Evolutionary conservation across 257 asterid species (phyloP).

Genomic region (Eustoma russellianum): DNA sequence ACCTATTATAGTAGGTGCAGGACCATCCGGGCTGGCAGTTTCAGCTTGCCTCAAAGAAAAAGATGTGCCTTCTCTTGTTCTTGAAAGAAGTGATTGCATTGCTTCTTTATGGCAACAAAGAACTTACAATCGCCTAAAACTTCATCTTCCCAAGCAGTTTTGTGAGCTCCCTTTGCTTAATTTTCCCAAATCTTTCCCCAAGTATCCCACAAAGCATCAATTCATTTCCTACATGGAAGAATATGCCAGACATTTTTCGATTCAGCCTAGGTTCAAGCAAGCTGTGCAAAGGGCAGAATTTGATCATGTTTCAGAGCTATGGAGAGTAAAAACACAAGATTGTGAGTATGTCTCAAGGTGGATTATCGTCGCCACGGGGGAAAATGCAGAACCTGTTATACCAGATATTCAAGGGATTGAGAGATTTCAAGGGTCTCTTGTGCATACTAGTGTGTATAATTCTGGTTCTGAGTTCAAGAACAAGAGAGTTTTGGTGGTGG

Average conservation of each 20-base stretch:
- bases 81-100: constrained; percentile 66
- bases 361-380: constrained; percentile 79
- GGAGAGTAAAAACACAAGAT: constrained; percentile 46
- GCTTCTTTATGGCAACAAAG: constrained; percentile 74
- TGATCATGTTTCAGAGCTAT: constrained; percentile 27
- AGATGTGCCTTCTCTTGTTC: constrained; percentile 56
- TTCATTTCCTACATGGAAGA: constrained; percentile 63
- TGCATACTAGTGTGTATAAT: constrained; percentile 55
- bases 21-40: constrained; percentile 87
- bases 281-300: constrained; percentile 34
- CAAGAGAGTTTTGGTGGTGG: constrained; percentile 55
- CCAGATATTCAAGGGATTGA: constrained; percentile 63
- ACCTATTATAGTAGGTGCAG: constrained; percentile 84
- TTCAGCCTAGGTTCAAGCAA: constrained; percentile 47
- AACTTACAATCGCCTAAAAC: constrained; percentile 75
- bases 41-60: constrained; percentile 66
- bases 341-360: constrained; percentile 31
- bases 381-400: constrained; percentile 66
- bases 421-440: constrained; percentile 39
- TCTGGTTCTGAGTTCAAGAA: constrained; percentile 47
- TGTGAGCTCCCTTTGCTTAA: constrained; percentile 55
- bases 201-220: constrained; percentile 61
- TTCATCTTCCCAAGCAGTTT: constrained; percentile 71
- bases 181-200: constrained; percentile 58
- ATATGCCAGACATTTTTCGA: constrained; percentile 44